Evolutionary conservation across 495 filamentous ascomycete genomes (phyloP).

Genomic region (Aspergillus conjunctus): DNA sequence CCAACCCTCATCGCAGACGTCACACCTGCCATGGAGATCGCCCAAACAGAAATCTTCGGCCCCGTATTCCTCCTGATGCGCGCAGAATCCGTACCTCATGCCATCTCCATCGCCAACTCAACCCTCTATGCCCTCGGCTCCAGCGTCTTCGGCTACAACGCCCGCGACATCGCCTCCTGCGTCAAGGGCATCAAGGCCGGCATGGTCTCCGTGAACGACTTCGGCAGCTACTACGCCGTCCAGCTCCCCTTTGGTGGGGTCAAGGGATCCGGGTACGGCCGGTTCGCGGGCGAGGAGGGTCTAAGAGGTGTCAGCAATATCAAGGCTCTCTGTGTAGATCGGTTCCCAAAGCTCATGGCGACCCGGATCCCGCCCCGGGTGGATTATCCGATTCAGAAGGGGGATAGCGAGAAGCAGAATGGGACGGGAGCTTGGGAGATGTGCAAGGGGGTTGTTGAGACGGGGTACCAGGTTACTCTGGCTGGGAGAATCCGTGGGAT

Average conservation of each 20-base stretch:
- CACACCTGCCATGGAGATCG: conserved; percentile 74
- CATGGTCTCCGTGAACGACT: conserved; percentile 94
- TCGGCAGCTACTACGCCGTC: conserved; percentile 87
- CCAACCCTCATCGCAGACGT: conserved; percentile 91
- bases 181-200: conserved; percentile 73
- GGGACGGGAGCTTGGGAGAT: conserved; percentile 59
- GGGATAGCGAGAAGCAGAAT: conserved; percentile 48
- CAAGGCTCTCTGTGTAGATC: conserved; percentile 83
- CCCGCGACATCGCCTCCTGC: conserved; percentile 54
- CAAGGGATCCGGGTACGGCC: conserved; percentile 83
- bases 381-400: conserved; percentile 72
- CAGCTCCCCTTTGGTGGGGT: conserved; percentile 92
- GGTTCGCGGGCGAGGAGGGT: conserved; percentile 91
- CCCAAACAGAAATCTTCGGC: conserved; percentile 88
- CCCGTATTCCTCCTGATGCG: conserved; percentile 85
- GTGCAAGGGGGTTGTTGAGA: conserved; percentile 63
- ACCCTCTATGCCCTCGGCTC: conserved; percentile 77
- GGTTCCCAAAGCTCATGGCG: conserved; percentile 54
- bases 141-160: conserved; percentile 72
- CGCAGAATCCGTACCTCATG: conserved; percentile 58
- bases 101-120: conserved; percentile 74
- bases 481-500: conserved; percentile 52
- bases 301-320: conserved; percentile 79
- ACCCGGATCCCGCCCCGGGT: conserved; percentile 79
- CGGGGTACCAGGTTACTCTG: conserved; percentile 60